These are phyloP conservation scores for Lodderomyces theae DNA, from an alignment of 1,139 yeast species.

Conservation along the genomic window DNA sequence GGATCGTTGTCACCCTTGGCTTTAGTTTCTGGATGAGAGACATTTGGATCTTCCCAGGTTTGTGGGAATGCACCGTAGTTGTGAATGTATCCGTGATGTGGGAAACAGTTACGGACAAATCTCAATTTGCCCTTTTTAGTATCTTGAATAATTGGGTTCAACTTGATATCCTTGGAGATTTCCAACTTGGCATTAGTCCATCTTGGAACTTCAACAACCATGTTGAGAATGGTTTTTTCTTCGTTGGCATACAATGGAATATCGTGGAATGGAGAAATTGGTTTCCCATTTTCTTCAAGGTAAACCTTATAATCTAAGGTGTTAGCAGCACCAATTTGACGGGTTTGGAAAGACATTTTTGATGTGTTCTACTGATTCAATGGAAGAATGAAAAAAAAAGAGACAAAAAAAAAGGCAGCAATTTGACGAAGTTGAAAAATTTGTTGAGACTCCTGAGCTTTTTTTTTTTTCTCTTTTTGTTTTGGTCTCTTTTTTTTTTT, in stretches of 20 bases:
- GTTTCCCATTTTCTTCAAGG: slow-evolving; percentile 49
- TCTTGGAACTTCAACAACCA: slow-evolving; percentile 93
- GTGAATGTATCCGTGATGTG: slow-evolving; percentile 94
- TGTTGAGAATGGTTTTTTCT: slow-evolving; percentile 65
- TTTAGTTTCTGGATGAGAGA: slow-evolving; percentile 68
- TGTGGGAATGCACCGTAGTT: slow-evolving; percentile 99
- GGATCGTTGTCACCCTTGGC: slow-evolving; percentile 96
- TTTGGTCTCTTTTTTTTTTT: too few species aligned
- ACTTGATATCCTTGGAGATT: slow-evolving; percentile 66
- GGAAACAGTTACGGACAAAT: slow-evolving; percentile 89
- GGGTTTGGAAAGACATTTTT: slow-evolving; percentile 64
- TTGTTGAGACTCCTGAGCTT: slow-evolving; percentile 2
- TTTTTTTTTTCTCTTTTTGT: too few species aligned
- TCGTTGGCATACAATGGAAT: slow-evolving; percentile 72
- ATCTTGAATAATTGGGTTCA: slow-evolving; percentile 93
- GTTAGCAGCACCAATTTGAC: slow-evolving; percentile 91
- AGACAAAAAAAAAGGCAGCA: too few species aligned
- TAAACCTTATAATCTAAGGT: slow-evolving; percentile 86
- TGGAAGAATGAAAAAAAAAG: slow-evolving; percentile 10
- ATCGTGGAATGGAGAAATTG: slow-evolving; percentile 70
- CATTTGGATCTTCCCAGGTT: slow-evolving; percentile 85
- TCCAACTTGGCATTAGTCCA: slow-evolving; percentile 95
- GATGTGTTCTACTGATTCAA: slow-evolving; percentile 2
- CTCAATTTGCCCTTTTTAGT: slow-evolving; percentile 85
- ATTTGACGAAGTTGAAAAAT: slow-evolving; percentile 2